Conservation (phyloP, 495 filamentous ascomycete genomes). For the Trichoderma virens region DNA sequence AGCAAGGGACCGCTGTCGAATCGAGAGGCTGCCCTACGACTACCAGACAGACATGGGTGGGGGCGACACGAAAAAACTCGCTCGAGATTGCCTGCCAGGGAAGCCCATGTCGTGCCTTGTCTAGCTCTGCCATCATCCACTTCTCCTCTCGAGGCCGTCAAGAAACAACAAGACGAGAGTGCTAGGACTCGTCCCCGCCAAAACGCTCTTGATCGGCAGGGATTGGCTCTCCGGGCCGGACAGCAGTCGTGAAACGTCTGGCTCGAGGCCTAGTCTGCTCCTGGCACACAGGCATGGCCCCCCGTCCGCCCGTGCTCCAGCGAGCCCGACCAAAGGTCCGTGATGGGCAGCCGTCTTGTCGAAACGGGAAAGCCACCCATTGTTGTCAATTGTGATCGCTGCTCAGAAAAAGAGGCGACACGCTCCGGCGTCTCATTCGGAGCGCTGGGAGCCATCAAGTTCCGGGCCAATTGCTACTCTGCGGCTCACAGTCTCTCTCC, state of each 20-base stretch:
- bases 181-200: neutral
- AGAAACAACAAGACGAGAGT: neutral
- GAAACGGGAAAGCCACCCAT: neutral
- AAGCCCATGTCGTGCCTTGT: neutral
- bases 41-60: neutral
- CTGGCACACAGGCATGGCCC: neutral
- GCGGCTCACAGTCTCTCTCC: neutral
- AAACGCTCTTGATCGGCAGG: neutral
- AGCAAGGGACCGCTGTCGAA: neutral
- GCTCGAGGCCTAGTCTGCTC: neutral
- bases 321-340: neutral
- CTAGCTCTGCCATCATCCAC: neutral
- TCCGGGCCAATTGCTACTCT: neutral
- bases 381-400: neutral
- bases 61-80: neutral
- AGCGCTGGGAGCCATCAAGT: neutral
- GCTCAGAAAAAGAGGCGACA: neutral
- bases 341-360: neutral
- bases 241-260: constrained; percentile 9
- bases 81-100: neutral
- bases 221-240: neutral
- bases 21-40: neutral
- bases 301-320: neutral
- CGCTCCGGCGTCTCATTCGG: neutral
- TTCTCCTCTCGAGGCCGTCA: neutral